Percentiles rank a stretch among this genome's conserved stretches.
phyloP scores from a whole-genome alignment of 805 yeast genomes.

The Komagataella phaffii region DNA sequence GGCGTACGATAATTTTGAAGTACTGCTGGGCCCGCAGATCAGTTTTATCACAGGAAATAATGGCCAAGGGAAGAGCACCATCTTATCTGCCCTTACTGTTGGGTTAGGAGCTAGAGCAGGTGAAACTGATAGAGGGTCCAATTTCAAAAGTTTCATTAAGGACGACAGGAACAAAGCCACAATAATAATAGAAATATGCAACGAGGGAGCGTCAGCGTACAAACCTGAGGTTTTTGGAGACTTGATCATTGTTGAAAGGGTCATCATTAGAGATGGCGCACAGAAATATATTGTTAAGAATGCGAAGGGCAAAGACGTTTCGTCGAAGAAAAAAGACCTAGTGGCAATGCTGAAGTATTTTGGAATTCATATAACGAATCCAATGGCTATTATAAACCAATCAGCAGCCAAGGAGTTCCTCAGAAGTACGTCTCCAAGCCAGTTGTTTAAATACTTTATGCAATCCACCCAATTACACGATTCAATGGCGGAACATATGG shows the following conservation, averaged over 20 bases:
- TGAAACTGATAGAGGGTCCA: constrained; percentile 74
- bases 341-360: constrained; percentile 58
- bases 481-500: constrained; percentile 38
- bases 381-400: constrained; percentile 85
- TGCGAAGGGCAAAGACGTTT: constrained; percentile 34
- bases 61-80: constrained; percentile 87
- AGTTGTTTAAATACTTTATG: constrained; percentile 68
- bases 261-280: constrained; percentile 38
- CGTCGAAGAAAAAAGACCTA: constrained; percentile 50
- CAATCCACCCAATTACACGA: constrained; percentile 66
- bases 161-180: constrained; percentile 65
- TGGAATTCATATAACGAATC: constrained; percentile 75
- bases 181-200: constrained; percentile 49
- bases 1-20: constrained; percentile 77
- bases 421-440: constrained; percentile 58
- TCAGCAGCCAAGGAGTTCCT: constrained; percentile 87
- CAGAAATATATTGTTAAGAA: constrained; percentile 41
- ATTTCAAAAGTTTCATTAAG: constrained; percentile 55
- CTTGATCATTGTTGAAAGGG: constrained; percentile 57
- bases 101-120: constrained; percentile 84
- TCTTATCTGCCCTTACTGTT: constrained; percentile 74
- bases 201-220: constrained; percentile 54
- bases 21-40: constrained; percentile 64
- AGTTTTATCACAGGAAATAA: constrained; percentile 84
- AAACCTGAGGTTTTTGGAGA: constrained; percentile 55